phyloP scores from a whole-genome alignment of 257 asterid genomes.

The Lithospermum erythrorhizon region DNA sequence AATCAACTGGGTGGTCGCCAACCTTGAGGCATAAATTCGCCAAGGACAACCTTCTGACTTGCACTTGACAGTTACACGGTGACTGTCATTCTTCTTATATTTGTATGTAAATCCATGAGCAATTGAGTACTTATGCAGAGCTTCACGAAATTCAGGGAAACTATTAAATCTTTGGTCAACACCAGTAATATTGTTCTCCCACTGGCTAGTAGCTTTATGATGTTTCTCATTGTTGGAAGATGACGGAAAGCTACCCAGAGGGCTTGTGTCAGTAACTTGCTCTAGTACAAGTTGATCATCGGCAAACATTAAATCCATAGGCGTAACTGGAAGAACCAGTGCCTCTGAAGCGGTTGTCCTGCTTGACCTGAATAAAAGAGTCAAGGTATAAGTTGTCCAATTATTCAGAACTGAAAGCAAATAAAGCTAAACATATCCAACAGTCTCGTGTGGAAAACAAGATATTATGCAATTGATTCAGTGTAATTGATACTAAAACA shows the following conservation, averaged over 20 bases:
- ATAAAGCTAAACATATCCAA: neutral
- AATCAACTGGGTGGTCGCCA: constrained; percentile 83
- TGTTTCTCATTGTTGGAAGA: constrained; percentile 52
- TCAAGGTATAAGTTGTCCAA: neutral
- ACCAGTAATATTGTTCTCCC: constrained; percentile 95
- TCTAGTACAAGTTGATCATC: constrained; percentile 50
- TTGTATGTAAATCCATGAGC: constrained; percentile 95
- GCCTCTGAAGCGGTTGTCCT: constrained; percentile 68
- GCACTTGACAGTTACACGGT: constrained; percentile 96
- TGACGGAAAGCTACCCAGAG: constrained; percentile 25
- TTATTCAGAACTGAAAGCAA: neutral
- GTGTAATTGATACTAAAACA: no score
- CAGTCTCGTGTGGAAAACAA: neutral
- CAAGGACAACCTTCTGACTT: constrained; percentile 94
- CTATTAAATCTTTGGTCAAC: constrained; percentile 93
- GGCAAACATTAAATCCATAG: constrained; percentile 47
- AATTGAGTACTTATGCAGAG: constrained; percentile 88
- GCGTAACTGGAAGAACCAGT: constrained; percentile 43
- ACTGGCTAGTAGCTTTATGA: constrained; percentile 77
- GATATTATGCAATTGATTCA: neutral
- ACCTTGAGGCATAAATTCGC: constrained; percentile 89
- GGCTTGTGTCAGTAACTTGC: constrained; percentile 42
- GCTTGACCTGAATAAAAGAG: constrained; percentile 57
- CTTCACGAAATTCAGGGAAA: constrained; percentile 92
- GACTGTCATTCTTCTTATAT: constrained; percentile 93